A percentile compares a stretch with the other conserved stretches of the same genome.
These are phyloP conservation scores for Mortierella sp. DNA, from an alignment of 371 early-diverging fungal species.

Conservation along the genomic window DNA sequence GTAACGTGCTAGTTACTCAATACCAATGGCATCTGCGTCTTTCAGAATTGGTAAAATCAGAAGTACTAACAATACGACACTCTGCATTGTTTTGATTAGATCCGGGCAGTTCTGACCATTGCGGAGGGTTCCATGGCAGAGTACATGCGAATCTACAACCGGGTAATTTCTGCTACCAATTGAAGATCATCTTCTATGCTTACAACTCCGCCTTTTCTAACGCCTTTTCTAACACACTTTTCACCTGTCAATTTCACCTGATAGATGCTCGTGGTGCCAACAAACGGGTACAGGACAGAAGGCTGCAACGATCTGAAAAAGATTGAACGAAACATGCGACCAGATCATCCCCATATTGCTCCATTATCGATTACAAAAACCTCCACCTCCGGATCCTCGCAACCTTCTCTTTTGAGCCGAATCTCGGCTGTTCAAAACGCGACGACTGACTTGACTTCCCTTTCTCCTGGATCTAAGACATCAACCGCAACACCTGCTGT, in stretches of 20 bases:
- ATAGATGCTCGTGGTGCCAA: constrained; percentile 48
- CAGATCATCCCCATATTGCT: background rate
- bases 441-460: background rate
- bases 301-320: constrained; percentile 41
- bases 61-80: background rate
- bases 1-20: background rate
- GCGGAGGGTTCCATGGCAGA: constrained; percentile 29
- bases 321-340: constrained; percentile 21
- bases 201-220: background rate
- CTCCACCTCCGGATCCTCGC: background rate
- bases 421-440: constrained; percentile 4
- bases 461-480: background rate
- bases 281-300: constrained; percentile 39
- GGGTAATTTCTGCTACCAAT: constrained; percentile 18
- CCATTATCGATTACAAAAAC: background rate
- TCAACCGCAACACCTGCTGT: background rate
- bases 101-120: constrained; percentile 5
- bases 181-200: background rate
- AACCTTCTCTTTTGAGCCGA: constrained; percentile 25
- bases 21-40: background rate
- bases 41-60: too few species aligned
- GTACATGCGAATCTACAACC: constrained; percentile 27
- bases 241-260: background rate
- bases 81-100: constrained; percentile 12
- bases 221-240: background rate